phyloP scores from a whole-genome alignment of 208 protist species.

The Crithidia sp. region DNA sequence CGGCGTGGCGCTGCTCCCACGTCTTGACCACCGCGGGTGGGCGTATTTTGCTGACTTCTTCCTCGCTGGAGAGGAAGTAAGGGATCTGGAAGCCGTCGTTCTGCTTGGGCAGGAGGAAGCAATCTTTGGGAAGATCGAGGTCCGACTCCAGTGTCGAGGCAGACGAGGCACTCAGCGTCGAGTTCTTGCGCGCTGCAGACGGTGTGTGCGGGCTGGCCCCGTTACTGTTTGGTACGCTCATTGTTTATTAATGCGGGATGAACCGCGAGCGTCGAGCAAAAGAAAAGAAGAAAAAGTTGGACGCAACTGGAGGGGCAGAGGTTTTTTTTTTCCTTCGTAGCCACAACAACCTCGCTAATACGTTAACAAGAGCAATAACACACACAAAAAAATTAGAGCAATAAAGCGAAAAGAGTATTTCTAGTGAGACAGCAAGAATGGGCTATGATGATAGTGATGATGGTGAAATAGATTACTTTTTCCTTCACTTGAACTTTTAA shows the following conservation, averaged over 20 bases:
- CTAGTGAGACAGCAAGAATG: no score
- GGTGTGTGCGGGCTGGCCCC: neutral
- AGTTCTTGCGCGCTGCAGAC: neutral
- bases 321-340: no score
- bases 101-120: slow-evolving; percentile 73
- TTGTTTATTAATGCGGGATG: no score
- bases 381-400: no score
- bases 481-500: no score
- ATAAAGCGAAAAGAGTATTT: no score
- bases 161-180: neutral
- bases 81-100: slow-evolving; percentile 84
- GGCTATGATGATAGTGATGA: no score
- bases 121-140: slow-evolving; percentile 51
- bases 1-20: slow-evolving; percentile 64
- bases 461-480: no score
- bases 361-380: no score
- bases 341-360: no score
- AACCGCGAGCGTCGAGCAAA: neutral
- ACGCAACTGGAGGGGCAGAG: no score
- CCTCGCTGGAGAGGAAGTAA: slow-evolving; percentile 67
- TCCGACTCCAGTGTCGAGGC: slow-evolving; percentile 22
- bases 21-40: slow-evolving; percentile 81
- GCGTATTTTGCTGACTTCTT: slow-evolving; percentile 62
- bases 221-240: neutral
- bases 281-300: slow-evolving; percentile 1